These are phyloP conservation scores for Pseudogymnoascus sp. DNA, from an alignment of 2,329 filamentous ascomycete genomes.

Conservation along the genomic window DNA sequence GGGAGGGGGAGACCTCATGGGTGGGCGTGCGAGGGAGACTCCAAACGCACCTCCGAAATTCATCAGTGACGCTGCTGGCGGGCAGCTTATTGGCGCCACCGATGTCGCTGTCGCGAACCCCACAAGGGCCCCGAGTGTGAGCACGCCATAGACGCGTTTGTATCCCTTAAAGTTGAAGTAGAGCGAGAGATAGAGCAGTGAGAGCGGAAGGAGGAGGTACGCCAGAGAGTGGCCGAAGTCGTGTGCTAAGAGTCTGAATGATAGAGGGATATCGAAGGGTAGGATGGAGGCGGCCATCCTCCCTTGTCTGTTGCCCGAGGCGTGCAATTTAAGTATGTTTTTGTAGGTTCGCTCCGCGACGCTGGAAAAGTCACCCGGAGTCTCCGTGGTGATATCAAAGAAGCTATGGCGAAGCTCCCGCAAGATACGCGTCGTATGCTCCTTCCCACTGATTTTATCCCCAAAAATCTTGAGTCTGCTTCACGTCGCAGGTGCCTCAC, in stretches of 20 bases:
- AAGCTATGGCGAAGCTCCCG: background rate
- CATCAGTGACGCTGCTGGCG: slow-evolving; percentile 29
- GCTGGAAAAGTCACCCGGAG: background rate
- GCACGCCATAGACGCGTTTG: slow-evolving; percentile 21
- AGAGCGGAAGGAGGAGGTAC: slow-evolving; percentile 27
- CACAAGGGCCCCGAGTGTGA: slow-evolving; percentile 23
- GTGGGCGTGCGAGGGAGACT: background rate
- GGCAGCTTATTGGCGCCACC: slow-evolving; percentile 30
- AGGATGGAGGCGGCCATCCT: slow-evolving; percentile 15
- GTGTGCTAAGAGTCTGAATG: slow-evolving; percentile 23
- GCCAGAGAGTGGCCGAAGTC: slow-evolving; percentile 25
- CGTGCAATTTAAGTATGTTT: background rate
- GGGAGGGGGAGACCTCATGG: background rate
- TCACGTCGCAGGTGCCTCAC: background rate
- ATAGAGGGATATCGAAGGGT: slow-evolving; percentile 21
- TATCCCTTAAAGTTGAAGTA: slow-evolving; percentile 27
- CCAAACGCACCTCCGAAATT: slow-evolving; percentile 31
- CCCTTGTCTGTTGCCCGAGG: background rate
- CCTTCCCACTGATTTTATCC: background rate
- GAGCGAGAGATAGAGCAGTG: slow-evolving; percentile 30
- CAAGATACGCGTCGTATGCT: background rate
- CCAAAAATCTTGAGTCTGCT: background rate
- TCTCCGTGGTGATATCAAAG: background rate
- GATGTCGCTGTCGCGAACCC: slow-evolving; percentile 27
- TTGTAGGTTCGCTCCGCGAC: background rate